Evolutionary conservation across 2,329 filamentous ascomycete genomes (phyloP).

Genomic region (Penicillium sp.): DNA sequence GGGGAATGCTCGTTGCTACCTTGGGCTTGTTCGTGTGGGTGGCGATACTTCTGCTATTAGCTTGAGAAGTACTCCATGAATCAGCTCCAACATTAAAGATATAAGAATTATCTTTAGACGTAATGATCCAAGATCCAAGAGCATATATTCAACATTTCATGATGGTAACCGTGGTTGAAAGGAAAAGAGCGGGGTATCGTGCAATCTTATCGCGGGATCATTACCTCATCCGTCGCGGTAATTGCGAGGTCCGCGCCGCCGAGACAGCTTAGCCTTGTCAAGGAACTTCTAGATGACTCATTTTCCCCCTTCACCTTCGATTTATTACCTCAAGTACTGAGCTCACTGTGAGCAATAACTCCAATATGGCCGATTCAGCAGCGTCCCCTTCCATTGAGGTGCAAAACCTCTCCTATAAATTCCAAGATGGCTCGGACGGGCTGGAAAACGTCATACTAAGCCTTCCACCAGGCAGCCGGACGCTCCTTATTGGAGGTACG

Average conservation of each 20-base stretch:
- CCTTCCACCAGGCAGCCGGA: slow-evolving; percentile 80
- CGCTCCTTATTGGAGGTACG: slow-evolving; percentile 81
- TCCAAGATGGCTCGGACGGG: slow-evolving; percentile 81
- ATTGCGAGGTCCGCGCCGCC: not conserved
- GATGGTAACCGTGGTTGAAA: not conserved
- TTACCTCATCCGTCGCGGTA: slow-evolving; percentile 9
- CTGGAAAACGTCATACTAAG: slow-evolving; percentile 71
- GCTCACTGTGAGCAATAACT: not conserved
- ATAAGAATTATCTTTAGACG: no score
- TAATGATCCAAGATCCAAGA: no score
- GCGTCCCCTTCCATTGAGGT: slow-evolving; percentile 67
- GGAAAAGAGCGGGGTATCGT: not conserved
- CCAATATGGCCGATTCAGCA: slow-evolving; percentile 21
- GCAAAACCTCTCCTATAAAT: slow-evolving; percentile 78
- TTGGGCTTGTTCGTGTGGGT: no score
- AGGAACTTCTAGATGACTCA: not conserved
- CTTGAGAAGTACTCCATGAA: no score
- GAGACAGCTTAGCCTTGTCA: not conserved
- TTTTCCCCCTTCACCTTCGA: not conserved
- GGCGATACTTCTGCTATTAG: no score
- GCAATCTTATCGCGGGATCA: not conserved
- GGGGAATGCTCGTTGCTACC: no score
- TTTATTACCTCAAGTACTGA: not conserved
- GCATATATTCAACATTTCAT: not conserved
- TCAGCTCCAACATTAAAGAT: no score